Percentiles rank a stretch among this genome's conserved stretches.
Evolutionary conservation across 1,284 basidiomycete genomes (phyloP).

Genomic region (Marasmius oreades): DNA sequence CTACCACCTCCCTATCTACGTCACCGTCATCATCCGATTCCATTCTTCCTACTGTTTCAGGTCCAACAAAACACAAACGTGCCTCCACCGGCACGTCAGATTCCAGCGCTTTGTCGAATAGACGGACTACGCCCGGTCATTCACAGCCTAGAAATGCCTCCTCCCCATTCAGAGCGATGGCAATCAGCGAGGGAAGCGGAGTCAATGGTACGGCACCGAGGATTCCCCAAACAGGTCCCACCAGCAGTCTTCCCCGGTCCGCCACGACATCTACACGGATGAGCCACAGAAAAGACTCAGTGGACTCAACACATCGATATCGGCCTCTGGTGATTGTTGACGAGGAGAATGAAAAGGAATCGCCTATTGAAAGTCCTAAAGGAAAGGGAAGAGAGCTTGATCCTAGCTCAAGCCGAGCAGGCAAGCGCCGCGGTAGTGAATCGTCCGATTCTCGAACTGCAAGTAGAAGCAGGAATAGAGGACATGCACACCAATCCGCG

Average conservation of each 20-base stretch:
- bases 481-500: slow-evolving; percentile 1
- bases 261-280: slow-evolving; percentile 35
- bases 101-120: not conserved
- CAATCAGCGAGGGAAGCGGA: not conserved
- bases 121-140: not conserved
- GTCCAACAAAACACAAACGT: slow-evolving; percentile 14
- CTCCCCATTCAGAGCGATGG: not conserved
- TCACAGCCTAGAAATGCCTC: slow-evolving; percentile 8
- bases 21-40: slow-evolving; percentile 12
- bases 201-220: slow-evolving; percentile 39
- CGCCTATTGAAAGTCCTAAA: slow-evolving; percentile 3
- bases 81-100: slow-evolving; percentile 9
- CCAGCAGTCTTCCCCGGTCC: slow-evolving; percentile 50
- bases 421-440: slow-evolving; percentile 12
- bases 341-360: slow-evolving; percentile 13
- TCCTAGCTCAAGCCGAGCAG: not conserved
- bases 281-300: slow-evolving; percentile 17
- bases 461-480: not conserved
- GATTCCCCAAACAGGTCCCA: slow-evolving; percentile 53
- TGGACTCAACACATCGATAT: slow-evolving; percentile 18
- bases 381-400: slow-evolving; percentile 1
- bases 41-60: slow-evolving; percentile 10
- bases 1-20: slow-evolving; percentile 6
- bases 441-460: slow-evolving; percentile 5
- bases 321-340: slow-evolving; percentile 19